These are phyloP conservation scores for Dendrobium huoshanense DNA, from an alignment of 106 monocot species.

Conservation along the genomic window DNA sequence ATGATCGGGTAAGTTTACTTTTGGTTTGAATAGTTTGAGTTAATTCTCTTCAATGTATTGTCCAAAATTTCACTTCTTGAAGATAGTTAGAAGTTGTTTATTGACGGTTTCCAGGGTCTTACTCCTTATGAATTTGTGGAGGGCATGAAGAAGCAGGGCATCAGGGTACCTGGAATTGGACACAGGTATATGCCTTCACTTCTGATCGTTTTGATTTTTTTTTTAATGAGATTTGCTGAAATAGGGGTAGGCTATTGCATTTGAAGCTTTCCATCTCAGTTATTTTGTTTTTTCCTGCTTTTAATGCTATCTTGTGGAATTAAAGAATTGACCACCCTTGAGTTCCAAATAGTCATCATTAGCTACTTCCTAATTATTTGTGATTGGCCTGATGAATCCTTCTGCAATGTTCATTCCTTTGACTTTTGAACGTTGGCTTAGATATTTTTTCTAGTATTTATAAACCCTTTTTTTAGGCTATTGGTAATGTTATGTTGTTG, in stretches of 20 bases:
- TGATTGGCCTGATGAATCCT: neutral
- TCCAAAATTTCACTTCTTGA: neutral
- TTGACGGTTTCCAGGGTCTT: conserved; percentile 35
- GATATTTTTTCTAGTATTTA: neutral
- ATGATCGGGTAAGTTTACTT: conserved; percentile 57
- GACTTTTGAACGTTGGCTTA: neutral
- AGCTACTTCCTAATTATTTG: no score
- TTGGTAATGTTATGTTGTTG: no score
- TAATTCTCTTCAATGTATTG: conserved; percentile 5
- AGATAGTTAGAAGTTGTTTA: neutral
- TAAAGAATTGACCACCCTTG: neutral
- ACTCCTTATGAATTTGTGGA: conserved; percentile 97
- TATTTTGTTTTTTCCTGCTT: neutral
- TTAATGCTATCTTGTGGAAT: neutral
- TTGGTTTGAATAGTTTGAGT: neutral
- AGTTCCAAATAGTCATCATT: no score
- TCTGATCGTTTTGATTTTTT: no score
- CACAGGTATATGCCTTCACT: conserved; percentile 54
- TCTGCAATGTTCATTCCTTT: neutral
- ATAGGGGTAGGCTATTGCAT: no score
- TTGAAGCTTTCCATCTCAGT: neutral
- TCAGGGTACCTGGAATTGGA: conserved; percentile 95
- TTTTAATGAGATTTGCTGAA: no score
- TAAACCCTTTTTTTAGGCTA: neutral
- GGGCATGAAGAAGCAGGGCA: conserved; percentile 98